phyloP scores from a whole-genome alignment of 2,329 filamentous ascomycete genomes.

The Fusarium sp. region DNA sequence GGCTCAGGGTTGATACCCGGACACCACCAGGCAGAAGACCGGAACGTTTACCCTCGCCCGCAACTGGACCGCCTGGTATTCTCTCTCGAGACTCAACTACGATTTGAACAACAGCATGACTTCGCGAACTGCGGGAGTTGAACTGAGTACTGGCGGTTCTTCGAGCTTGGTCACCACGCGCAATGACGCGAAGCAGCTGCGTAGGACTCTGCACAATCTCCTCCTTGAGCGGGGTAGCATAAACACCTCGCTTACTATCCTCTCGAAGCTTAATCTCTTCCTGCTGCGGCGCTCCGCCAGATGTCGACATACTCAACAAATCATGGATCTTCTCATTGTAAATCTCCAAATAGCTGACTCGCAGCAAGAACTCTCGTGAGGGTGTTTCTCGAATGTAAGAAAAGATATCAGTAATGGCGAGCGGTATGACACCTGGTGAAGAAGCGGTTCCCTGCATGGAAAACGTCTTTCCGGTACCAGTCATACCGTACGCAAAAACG shows the following conservation, averaged over 20 bases:
- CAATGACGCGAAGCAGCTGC: slow-evolving; percentile 92
- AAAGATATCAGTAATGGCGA: slow-evolving; percentile 98
- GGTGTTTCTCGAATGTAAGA: slow-evolving; percentile 98
- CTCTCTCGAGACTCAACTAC: slow-evolving; percentile 97
- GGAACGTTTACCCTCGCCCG: slow-evolving; percentile 68
- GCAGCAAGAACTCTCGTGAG: slow-evolving; percentile 89
- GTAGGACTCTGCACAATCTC: slow-evolving; percentile 99
- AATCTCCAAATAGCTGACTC: slow-evolving; percentile 98
- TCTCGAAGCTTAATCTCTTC: slow-evolving; percentile 98
- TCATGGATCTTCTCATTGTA: slow-evolving; percentile 99
- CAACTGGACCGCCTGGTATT: slow-evolving; percentile 63
- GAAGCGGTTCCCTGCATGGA: slow-evolving; percentile 99
- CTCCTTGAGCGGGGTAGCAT: slow-evolving; percentile 94
- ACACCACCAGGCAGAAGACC: slow-evolving; percentile 86
- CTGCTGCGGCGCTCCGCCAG: slow-evolving; percentile 67
- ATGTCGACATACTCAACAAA: slow-evolving; percentile 79
- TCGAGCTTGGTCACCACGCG: slow-evolving; percentile 89
- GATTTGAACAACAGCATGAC: slow-evolving; percentile 98
- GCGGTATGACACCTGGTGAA: slow-evolving; percentile 93
- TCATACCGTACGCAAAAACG: slow-evolving; percentile 99
- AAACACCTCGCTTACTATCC: slow-evolving; percentile 95
- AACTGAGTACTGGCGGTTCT: slow-evolving; percentile 95
- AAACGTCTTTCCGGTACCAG: slow-evolving; percentile 97
- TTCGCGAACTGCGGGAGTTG: slow-evolving; percentile 95
- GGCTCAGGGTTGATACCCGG: slow-evolving; percentile 90